Percentiles rank a stretch among this genome's conserved stretches.
These are phyloP conservation scores for Eutypella sp. DNA, from an alignment of 2,329 filamentous ascomycete genomes.

Conservation along the genomic window DNA sequence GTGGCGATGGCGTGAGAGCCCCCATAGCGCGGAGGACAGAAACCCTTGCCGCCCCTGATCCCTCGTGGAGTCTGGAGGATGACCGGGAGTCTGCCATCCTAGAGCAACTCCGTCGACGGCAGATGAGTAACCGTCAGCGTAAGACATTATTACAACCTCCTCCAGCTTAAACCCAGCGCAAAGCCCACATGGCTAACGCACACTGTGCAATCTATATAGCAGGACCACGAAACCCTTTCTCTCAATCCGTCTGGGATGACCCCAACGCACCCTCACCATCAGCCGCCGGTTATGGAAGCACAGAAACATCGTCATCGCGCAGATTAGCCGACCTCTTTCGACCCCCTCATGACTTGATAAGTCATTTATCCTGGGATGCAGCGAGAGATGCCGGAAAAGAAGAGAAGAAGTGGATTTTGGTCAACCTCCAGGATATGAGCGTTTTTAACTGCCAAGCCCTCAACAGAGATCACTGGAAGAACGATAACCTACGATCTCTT, in stretches of 20 bases:
- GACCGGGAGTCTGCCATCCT: slow-evolving; percentile 58
- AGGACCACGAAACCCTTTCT: slow-evolving; percentile 24
- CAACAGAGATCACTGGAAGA: slow-evolving; percentile 96
- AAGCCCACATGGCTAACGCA: too few species aligned
- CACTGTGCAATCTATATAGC: slow-evolving; percentile 8
- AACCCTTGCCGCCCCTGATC: slow-evolving; percentile 72
- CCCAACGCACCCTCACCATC: slow-evolving; percentile 40
- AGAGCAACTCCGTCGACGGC: slow-evolving; percentile 55
- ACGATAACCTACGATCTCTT: slow-evolving; percentile 70
- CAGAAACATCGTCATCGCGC: slow-evolving; percentile 65
- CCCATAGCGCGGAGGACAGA: slow-evolving; percentile 90
- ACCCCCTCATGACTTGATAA: slow-evolving; percentile 88
- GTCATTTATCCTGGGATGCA: slow-evolving; percentile 71
- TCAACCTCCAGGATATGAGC: slow-evolving; percentile 90
- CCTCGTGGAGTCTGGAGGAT: slow-evolving; percentile 47
- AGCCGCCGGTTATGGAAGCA: slow-evolving; percentile 17
- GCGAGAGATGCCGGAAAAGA: slow-evolving; percentile 83
- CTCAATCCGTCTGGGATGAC: slow-evolving; percentile 28
- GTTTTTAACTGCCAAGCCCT: slow-evolving; percentile 93
- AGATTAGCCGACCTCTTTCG: slow-evolving; percentile 88
- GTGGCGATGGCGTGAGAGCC: slow-evolving; percentile 59
- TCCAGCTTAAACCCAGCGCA: too few species aligned
- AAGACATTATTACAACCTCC: slow-evolving; percentile 7
- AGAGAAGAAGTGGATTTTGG: slow-evolving; percentile 86
- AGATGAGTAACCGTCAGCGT: slow-evolving; percentile 22